Evolutionary conservation across 768 basidiomycete genomes (phyloP), one percentile per base, ranked within the genome.

Genomic region (Macrolepiota albuminosa): DNA sequence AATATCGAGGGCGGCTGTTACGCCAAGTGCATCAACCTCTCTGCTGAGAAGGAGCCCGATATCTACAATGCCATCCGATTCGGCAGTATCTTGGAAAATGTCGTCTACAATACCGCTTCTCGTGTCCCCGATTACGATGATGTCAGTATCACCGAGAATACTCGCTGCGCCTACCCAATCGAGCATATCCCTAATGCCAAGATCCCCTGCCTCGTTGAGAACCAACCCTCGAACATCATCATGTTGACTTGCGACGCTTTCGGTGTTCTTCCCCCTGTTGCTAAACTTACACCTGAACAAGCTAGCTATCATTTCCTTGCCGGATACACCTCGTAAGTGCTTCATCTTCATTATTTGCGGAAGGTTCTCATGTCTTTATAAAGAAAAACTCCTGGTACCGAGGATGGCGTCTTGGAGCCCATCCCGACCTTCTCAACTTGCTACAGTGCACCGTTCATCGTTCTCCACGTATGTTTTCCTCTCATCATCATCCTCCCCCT

Each of bases 1-100:
- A 98, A 98, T 83, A 99, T 99, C 69, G 97, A 99, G 71, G 97
- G 97, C 63, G 97, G 97, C 53, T 99, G 97, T 76, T 99, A 98
- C 72, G 97, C 97, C 75, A 98, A 99, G 78, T 89, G 86, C 74
- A 90, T 98, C 80, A 97, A 97, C 80, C 86, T 99, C 61, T 94
- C 94, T 45, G 85, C 87, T 26, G 93, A 97, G 76, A 98, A 98
- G 81, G 97, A 99, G 71, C 97, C 97, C 56, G 97, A 98, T 73
- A 99, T 99, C 70, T 96, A 76, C 83, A 88, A 86, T 69, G 97
- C 97, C 59, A 96, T 99, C 77, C 83, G 85, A 63, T 99, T 89
- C 73, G 97, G 97, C 54, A 87, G 90, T 65, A 97, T 99, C 76
- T 91, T 99, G 71, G 97, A 99, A 77, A 99, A 99, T 73, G 97